Evolutionary conservation across 192 early-diverging fungal genomes (phyloP).

Genomic region (Allomyces javanicus): DNA sequence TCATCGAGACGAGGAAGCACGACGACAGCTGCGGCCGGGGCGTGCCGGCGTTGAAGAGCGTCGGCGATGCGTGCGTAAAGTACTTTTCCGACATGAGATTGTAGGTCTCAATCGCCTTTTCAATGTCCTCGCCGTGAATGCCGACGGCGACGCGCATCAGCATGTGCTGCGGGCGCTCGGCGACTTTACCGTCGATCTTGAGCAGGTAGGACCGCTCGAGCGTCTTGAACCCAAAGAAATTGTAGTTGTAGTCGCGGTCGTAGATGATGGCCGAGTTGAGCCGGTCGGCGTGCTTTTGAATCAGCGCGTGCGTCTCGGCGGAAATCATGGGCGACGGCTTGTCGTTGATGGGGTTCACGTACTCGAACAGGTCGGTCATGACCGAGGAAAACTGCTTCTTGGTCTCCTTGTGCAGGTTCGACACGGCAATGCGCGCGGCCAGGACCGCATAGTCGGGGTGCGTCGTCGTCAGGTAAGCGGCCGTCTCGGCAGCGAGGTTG

Average conservation of each 20-base stretch:
- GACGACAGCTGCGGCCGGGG: slow-evolving; percentile 83
- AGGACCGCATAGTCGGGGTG: slow-evolving; percentile 93
- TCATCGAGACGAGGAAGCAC: slow-evolving; percentile 91
- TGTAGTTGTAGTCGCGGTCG: slow-evolving; percentile 92
- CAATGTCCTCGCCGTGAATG: slow-evolving; percentile 82
- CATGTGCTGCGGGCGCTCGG: slow-evolving; percentile 93
- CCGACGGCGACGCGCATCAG: slow-evolving; percentile 96
- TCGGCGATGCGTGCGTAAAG: slow-evolving; percentile 95
- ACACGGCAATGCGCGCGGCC: slow-evolving; percentile 87
- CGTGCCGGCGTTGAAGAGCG: slow-evolving; percentile 96
- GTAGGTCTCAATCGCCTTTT: slow-evolving; percentile 85
- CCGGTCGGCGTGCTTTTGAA: slow-evolving; percentile 52
- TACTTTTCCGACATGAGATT: slow-evolving; percentile 75
- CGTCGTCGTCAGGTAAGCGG: slow-evolving; percentile 64
- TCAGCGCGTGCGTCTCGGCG: slow-evolving; percentile 41
- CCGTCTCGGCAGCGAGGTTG: slow-evolving; percentile 91
- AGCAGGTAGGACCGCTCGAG: slow-evolving; percentile 90
- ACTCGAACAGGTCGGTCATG: slow-evolving; percentile 64
- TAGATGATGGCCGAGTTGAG: slow-evolving; percentile 94
- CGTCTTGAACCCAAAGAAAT: slow-evolving; percentile 99
- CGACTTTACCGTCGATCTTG: slow-evolving; percentile 64
- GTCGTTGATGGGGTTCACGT: slow-evolving; percentile 73
- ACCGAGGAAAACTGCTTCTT: slow-evolving; percentile 60
- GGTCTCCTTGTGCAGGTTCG: slow-evolving; percentile 78
- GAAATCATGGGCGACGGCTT: slow-evolving; percentile 84